Evolutionary conservation across 257 asterid genomes (phyloP).

Genomic region (Gentiana dahurica): DNA sequence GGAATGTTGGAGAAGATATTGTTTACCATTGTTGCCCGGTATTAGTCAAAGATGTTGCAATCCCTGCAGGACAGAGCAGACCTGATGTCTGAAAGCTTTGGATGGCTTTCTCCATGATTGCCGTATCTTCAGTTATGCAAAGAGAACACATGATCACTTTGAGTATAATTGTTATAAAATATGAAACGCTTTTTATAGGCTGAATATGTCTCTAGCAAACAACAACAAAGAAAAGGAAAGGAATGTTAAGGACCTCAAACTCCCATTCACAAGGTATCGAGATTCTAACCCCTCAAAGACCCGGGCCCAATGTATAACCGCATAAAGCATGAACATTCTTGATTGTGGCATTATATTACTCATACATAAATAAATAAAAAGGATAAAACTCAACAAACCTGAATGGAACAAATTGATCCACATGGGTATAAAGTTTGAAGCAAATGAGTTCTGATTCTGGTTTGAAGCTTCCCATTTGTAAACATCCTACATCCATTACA

Average conservation of each 20-base stretch:
- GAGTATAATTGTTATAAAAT: background rate
- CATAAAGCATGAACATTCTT: no score
- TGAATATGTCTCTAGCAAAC: background rate
- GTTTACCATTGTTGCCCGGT: conserved; percentile 83
- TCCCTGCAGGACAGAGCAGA: conserved; percentile 50
- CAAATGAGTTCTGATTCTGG: conserved; percentile 49
- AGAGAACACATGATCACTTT: background rate
- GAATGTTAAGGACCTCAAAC: no score
- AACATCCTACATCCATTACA: conserved; percentile 21
- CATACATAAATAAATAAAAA: no score
- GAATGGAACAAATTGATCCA: conserved; percentile 51
- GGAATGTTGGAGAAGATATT: background rate
- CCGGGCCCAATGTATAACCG: no score
- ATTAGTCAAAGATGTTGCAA: conserved; percentile 60
- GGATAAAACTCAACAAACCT: conserved; percentile 26
- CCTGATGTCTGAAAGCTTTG: conserved; percentile 52
- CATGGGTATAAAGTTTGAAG: conserved; percentile 73
- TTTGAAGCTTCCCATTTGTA: conserved; percentile 37
- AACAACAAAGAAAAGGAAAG: conserved; percentile 1
- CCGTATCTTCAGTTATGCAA: conserved; percentile 26
- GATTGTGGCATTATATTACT: no score
- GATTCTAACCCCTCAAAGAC: no score
- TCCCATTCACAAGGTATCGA: no score
- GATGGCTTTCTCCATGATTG: conserved; percentile 36
- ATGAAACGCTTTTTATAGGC: background rate